Base-by-base conservation (phyloP, 495 filamentous ascomycete genomes). In the Hypoxylon lienhwacheense region DNA sequence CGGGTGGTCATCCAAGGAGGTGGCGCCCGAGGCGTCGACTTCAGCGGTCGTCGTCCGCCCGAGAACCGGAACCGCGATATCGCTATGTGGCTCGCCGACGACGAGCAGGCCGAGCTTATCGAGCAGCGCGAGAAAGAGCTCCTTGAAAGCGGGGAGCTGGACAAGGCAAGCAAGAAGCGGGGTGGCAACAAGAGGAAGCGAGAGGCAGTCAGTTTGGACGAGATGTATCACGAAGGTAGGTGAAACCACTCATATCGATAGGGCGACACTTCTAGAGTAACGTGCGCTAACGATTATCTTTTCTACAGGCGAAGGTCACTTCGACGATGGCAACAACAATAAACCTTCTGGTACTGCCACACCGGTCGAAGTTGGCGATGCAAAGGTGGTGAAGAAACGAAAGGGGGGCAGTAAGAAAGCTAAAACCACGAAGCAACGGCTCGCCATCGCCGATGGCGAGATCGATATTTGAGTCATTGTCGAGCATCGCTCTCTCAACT, bases 221-320 rank as follows among this genome's bases (percentile, higher is more conserved):
- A 96, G 66, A 89, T 97, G 90, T 97, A 97, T 75, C 91, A 97
- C 72, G 91, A 97, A 80, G 91, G 91, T 96, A 73, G 78, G 86
- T 75, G 47, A 26, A 19, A 5, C 21, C 7, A 5, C 8, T 34
- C 19, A 17, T 34, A 31, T 15, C 20, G 16, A 24, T 20, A 26
- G 4, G 21, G 1, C 7, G 16, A 32, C 28, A 10, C 34, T 17
- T 31, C 24, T 11, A 44, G 28, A 35, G n/a, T 26, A 37, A 41
- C n/a, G 29, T 3, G 42, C 51, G 25, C 54, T 37, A 52, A 64
- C 61, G 42, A 64, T 54, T 20, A 10, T 28, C 24, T 53, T 46
- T 28, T 24, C 52, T 46, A 55, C 64, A 96, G 91, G 91, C 63
- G 91, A 97, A 78, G 91, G 91, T 25, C 82, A 93, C 64, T 97